Base-by-base conservation (phyloP, 148 eudicot genomes). In the Salicornia ramosissima region DNA sequence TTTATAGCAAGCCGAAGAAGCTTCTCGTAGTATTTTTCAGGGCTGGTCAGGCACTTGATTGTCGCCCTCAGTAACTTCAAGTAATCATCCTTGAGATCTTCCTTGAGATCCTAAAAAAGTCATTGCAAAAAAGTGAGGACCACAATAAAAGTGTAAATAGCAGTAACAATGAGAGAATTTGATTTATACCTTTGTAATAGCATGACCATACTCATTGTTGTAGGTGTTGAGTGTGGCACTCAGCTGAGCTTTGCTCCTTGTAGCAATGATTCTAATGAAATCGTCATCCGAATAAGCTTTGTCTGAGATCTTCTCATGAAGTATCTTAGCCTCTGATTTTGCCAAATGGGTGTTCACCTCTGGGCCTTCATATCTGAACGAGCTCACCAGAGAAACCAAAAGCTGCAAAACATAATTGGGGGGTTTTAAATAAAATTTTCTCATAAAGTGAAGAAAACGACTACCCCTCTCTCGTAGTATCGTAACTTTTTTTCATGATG, bases 181-280 rank as follows among this genome's bases (percentile, higher is more conserved):
- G 1, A 5, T 10, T 57, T 34, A 34, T 71, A 87, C 97, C 96
- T 90, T 93, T 73, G 80, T 88, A 75, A 93, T 83, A 63, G 87
- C 83, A 76, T 88, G 85, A 36, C 96, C 96, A 63, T 70, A 78
- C 16, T 79, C 82, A 79, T 93, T 79, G 74, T 88, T 93, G 74
- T 88, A 93, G 70, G 83, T 82, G 84, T 93, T 90, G 30, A 93
- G 85, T 8, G 96, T 88, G 46, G 96, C 95, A 75, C 79, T 86
- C 21, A 90, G 90, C 74, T 93, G 96, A 57, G 98, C 88, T 78
- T 88, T 90, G 86, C 96, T 90, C 71, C 98, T 81, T 29, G 95
- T 90, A 16, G 86, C 69, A 51, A 88, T 68, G 78, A 93, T 90
- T 75, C 96, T 85, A 52, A 93, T 76, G 33, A 93, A 49, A 74